Base-by-base conservation (phyloP, 1,284 basidiomycete genomes). In the Wolfiporia cocos region DNA sequence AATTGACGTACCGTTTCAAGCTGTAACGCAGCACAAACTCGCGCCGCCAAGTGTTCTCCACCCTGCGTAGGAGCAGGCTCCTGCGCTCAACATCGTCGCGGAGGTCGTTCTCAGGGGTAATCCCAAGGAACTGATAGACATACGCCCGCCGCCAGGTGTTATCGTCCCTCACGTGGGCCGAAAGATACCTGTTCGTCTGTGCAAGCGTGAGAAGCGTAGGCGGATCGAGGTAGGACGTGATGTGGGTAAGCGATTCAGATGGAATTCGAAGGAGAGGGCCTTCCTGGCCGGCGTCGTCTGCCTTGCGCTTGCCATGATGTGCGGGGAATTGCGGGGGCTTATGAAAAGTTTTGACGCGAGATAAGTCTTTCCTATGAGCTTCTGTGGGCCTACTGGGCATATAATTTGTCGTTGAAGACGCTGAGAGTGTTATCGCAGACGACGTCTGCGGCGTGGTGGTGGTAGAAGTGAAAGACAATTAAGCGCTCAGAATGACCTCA, bases 101-200 rank as follows among this genome's bases (percentile, higher is more conserved):
- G 23, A 76, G 61, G 48, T 78, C 73, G 47, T 61, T 63, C 57
- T 86, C 83, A 18, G 82, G 83, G 5, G 69, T 63, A 37, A 88
- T 73, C 33, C 77, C 76, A 38, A 88, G 63, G 56, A 82, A 85
- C 56, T 84, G 81, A 45, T 70, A 74, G 41, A 78, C 66, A 58
- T 88, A 89, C n/a, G 89, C 88, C n/a, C 75, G 68, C 37, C 77
- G 72, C 90, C 90, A 93, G 23, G 85, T 90, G 51, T 79, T 81
- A 47, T 93, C 90, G 54, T 88, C 76, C 47, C 73, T 74, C 67
- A 88, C 67, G 68, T 89, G 83, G 46, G 72, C 64, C 51, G 74
- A 67, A 48, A 92, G 73, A 35, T 60, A 54, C 35, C 64, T 68
- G 59, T 76, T 78, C 34, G 82, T 78, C 48, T 63, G 61, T 10